Percentiles rank a stretch among this genome's conserved stretches.
Evolutionary conservation across 1,139 yeast species (phyloP).

Genomic region (Kodamaea sp.): DNA sequence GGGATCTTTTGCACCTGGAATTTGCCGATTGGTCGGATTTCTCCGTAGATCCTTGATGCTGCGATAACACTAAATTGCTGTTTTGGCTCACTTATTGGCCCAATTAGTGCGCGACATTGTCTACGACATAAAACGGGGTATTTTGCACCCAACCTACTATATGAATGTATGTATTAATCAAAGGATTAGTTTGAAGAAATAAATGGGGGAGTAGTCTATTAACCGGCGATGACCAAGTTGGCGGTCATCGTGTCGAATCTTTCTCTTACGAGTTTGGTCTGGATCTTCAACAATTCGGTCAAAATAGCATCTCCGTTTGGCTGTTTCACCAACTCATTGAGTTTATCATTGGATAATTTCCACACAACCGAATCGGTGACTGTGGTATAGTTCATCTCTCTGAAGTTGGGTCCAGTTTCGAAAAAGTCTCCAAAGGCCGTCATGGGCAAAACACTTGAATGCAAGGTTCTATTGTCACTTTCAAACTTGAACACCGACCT

Average conservation of each 20-base stretch:
- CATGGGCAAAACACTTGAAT: constrained; percentile 81
- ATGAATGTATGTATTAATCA: no score
- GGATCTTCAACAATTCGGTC: constrained; percentile 66
- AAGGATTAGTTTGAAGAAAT: no score
- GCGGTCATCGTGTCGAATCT: constrained; percentile 75
- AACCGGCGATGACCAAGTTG: constrained; percentile 59
- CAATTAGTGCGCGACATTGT: no score
- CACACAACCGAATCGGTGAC: constrained; percentile 66
- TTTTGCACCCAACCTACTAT: no score
- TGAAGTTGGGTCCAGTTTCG: constrained; percentile 32
- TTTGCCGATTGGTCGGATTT: no score
- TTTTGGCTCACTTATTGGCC: no score
- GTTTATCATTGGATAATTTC: constrained; percentile 56
- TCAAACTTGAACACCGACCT: constrained; percentile 59
- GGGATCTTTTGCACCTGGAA: no score
- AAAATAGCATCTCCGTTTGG: constrained; percentile 56
- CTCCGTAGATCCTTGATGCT: no score
- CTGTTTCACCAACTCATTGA: constrained; percentile 44
- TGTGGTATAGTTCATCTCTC: constrained; percentile 49
- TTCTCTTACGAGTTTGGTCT: constrained; percentile 66
- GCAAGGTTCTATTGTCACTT: constrained; percentile 57
- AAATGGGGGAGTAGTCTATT: no score
- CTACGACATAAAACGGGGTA: no score
- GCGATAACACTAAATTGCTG: no score
- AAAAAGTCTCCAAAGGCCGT: constrained; percentile 83